These are phyloP conservation scores for Saccharomyces kudriavzevii DNA, from an alignment of 805 yeast genomes.

Conservation along the genomic window DNA sequence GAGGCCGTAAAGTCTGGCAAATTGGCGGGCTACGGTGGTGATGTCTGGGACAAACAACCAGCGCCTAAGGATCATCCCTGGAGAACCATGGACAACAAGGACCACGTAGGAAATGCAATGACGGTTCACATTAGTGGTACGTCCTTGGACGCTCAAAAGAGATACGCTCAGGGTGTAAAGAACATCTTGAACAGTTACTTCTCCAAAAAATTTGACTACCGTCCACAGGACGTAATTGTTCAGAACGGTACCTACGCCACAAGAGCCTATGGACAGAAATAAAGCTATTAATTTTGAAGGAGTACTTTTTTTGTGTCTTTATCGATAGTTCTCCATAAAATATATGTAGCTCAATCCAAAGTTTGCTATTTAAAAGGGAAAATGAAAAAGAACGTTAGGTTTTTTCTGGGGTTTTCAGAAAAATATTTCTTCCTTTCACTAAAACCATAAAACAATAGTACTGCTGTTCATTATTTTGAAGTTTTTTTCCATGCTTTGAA, in stretches of 20 bases:
- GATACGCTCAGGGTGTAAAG: conserved; percentile 66
- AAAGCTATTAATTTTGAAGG: conserved; percentile 5
- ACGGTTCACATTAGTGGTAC: conserved; percentile 28
- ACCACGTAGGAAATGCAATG: conserved; percentile 76
- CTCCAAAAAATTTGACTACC: conserved; percentile 66
- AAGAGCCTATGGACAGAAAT: conserved; percentile 50
- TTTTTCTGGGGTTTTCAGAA: no score
- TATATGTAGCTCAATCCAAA: no score
- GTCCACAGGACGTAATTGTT: conserved; percentile 68
- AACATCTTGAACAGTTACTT: conserved; percentile 57
- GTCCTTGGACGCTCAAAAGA: conserved; percentile 67
- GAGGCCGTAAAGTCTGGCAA: conserved; percentile 64
- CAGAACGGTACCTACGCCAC: conserved; percentile 61
- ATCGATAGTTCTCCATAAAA: no score
- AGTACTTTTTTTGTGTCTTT: no score
- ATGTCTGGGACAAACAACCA: conserved; percentile 82
- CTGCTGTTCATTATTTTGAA: no score
- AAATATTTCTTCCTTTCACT: no score
- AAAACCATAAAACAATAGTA: no score
- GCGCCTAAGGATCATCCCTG: conserved; percentile 73
- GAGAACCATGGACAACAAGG: conserved; percentile 58
- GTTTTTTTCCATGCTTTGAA: no score
- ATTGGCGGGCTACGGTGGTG: conserved; percentile 75
- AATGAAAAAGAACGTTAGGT: no score
- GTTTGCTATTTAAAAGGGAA: no score